Evolutionary conservation across 192 early-diverging fungal species (phyloP).

Genomic region (Mortierella claussenii): DNA sequence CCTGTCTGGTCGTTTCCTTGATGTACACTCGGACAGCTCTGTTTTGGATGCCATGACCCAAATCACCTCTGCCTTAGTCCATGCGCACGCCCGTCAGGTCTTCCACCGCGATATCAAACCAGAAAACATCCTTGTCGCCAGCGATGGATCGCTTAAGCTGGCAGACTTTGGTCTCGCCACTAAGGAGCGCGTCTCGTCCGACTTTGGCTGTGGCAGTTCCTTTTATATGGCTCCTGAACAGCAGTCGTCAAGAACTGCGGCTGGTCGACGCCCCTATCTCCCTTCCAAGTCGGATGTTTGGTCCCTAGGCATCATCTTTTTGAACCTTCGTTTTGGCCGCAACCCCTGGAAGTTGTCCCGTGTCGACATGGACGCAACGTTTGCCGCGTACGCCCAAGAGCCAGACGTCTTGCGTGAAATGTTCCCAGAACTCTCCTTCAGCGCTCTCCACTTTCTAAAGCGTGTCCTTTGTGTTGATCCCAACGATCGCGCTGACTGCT

Average conservation of each 20-base stretch:
- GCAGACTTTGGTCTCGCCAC: constrained; percentile 96
- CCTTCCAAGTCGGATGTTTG: constrained; percentile 89
- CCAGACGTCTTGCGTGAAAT: constrained; percentile 71
- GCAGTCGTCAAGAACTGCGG: constrained; percentile 61
- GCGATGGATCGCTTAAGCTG: constrained; percentile 78
- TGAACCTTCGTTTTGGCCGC: constrained; percentile 88
- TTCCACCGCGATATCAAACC: constrained; percentile 95
- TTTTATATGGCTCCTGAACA: constrained; percentile 75
- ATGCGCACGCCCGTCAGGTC: constrained; percentile 60
- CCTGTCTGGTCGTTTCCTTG: constrained; percentile 13
- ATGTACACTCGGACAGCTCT: constrained; percentile 48
- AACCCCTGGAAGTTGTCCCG: constrained; percentile 83
- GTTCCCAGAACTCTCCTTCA: constrained; percentile 69
- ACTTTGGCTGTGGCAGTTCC: constrained; percentile 89
- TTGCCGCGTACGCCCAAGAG: constrained; percentile 74
- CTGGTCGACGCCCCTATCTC: constrained; percentile 56
- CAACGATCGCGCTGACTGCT: constrained; percentile 57
- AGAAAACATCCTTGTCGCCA: constrained; percentile 76
- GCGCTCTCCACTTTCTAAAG: constrained; percentile 75
- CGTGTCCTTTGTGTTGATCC: constrained; percentile 81
- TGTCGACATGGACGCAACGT: constrained; percentile 76
- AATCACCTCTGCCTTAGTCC: constrained; percentile 65
- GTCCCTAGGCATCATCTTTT: constrained; percentile 88
- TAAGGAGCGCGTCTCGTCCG: constrained; percentile 76
- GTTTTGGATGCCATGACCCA: constrained; percentile 78